Conservation (phyloP, 2,329 filamentous ascomycete species). For the Colletotrichum higginsianum region DNA sequence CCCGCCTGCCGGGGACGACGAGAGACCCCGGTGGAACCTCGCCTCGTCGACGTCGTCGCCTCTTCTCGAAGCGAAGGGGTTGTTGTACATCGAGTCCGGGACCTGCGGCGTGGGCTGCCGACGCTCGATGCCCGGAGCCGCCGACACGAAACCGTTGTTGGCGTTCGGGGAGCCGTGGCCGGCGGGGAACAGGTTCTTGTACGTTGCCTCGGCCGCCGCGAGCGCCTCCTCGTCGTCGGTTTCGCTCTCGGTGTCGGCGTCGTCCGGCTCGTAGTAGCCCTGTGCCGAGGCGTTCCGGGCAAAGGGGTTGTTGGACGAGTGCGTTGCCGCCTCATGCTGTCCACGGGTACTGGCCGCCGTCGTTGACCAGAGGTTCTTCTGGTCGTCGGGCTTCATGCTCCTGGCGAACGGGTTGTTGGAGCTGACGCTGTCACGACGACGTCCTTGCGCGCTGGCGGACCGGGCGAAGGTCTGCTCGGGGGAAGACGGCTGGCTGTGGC, state of each 20-base stretch:
- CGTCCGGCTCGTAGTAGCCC: background rate
- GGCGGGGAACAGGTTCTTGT: constrained; percentile 1
- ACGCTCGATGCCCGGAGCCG: background rate
- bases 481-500: constrained; percentile 1
- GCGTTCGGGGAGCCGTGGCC: background rate
- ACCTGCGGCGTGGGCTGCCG: constrained; percentile 33
- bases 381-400: constrained; percentile 15
- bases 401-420: constrained; percentile 31
- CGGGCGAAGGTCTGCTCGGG: constrained; percentile 23
- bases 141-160: constrained; percentile 11
- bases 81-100: constrained; percentile 23
- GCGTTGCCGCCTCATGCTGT: background rate
- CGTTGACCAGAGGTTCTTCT: constrained; percentile 2
- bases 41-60: constrained; percentile 6
- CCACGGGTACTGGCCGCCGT: background rate
- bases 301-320: constrained; percentile 16
- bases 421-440: background rate
- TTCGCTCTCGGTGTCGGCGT: background rate
- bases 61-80: constrained; percentile 18
- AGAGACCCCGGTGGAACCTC: background rate
- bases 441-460: constrained; percentile 18
- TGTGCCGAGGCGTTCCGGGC: constrained; percentile 1
- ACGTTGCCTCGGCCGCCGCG: constrained; percentile 4
- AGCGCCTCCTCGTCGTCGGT: constrained; percentile 15
- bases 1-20: background rate